These are phyloP conservation scores for Aspergillus funiculosus DNA, from an alignment of 495 filamentous ascomycete genomes.

Conservation along the genomic window DNA sequence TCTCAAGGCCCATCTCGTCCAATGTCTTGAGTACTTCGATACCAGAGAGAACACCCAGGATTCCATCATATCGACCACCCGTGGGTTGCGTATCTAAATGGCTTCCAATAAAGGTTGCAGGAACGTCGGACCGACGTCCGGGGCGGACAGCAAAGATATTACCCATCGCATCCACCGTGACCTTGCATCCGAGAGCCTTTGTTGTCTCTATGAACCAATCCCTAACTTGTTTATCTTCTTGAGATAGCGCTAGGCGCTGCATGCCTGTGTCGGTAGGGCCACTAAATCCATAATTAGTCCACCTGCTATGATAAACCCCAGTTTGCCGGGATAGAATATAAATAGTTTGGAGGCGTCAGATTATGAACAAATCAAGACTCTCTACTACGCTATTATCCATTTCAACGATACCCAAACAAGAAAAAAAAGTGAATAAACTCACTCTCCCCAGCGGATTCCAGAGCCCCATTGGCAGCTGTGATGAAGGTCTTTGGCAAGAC, in stretches of 20 bases:
- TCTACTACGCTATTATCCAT: too few species aligned
- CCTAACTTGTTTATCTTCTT: constrained; percentile 64
- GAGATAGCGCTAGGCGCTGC: constrained; percentile 60
- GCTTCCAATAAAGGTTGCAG: constrained; percentile 64
- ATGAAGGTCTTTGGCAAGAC: constrained; percentile 59
- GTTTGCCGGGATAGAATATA: too few species aligned
- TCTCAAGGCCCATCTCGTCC: constrained; percentile 62
- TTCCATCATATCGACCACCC: constrained; percentile 69
- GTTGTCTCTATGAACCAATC: constrained; percentile 72
- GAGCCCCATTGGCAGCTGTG: constrained; percentile 62
- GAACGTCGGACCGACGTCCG: constrained; percentile 47
- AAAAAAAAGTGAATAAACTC: constrained; percentile 32
- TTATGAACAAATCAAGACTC: too few species aligned
- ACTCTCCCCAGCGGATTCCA: constrained; percentile 61
- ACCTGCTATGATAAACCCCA: too few species aligned
- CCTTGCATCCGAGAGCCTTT: constrained; percentile 54
- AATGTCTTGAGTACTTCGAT: constrained; percentile 66
- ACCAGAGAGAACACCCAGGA: constrained; percentile 66
- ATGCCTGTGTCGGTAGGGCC: constrained; percentile 58
- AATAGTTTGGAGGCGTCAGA: too few species aligned
- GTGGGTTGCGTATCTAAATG: constrained; percentile 77
- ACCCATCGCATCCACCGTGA: constrained; percentile 60
- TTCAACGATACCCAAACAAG: too few species aligned
- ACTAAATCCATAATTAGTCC: constrained; percentile 26
- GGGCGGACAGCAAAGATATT: constrained; percentile 72